These are phyloP conservation scores for Yamadazyma pseudoaaseri DNA, from an alignment of 1,139 yeast species.

Conservation along the genomic window DNA sequence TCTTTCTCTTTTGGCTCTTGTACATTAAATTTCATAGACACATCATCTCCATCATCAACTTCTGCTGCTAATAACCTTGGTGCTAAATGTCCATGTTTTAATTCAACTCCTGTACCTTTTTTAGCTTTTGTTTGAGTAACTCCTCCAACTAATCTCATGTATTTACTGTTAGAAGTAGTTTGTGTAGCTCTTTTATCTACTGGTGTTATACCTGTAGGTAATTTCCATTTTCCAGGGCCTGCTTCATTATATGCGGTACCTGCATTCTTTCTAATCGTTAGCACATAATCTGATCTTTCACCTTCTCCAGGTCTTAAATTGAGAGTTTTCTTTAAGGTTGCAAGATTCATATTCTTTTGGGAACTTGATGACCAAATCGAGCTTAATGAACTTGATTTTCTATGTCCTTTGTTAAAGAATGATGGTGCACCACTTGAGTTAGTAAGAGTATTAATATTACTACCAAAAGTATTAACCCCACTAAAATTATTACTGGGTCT, in stretches of 20 bases:
- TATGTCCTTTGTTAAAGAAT: conserved; percentile 6
- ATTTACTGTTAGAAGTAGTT: conserved; percentile 29
- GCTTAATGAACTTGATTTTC: conserved; percentile 29
- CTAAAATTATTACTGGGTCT: neutral
- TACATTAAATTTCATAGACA: conserved; percentile 7
- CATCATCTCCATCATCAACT: conserved; percentile 62
- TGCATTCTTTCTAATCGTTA: conserved; percentile 48
- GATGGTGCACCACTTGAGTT: neutral
- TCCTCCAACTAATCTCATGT: conserved; percentile 30
- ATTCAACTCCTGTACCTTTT: conserved; percentile 53
- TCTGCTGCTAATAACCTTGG: conserved; percentile 79
- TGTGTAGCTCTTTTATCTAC: conserved; percentile 33
- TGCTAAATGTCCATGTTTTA: conserved; percentile 71
- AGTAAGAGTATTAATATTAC: neutral
- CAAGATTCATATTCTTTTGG: conserved; percentile 36
- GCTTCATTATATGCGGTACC: conserved; percentile 58
- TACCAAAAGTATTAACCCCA: neutral
- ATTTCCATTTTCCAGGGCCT: conserved; percentile 56
- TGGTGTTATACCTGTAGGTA: conserved; percentile 64
- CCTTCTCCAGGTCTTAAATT: conserved; percentile 50
- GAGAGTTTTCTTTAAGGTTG: conserved; percentile 36
- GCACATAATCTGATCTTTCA: conserved; percentile 55
- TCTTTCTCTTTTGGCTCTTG: neutral
- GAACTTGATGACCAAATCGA: conserved; percentile 38
- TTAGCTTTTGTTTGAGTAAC: conserved; percentile 23